phyloP scores from a whole-genome alignment of 352 stramenopile genomes.

The Pythium vanterpoolii region DNA sequence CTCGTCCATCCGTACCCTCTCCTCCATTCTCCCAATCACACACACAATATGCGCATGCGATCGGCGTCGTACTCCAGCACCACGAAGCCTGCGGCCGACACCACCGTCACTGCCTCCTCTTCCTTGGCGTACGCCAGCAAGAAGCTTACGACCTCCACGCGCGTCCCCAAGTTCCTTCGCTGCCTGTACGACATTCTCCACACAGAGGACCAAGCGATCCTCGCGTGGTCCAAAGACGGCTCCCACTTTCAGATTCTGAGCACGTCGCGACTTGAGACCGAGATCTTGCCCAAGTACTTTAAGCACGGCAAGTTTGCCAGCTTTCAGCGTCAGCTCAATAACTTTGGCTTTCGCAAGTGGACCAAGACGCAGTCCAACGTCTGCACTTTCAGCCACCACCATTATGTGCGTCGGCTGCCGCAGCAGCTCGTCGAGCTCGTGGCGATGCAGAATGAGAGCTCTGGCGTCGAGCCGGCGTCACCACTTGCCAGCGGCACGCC shows the following conservation, averaged over 20 bases:
- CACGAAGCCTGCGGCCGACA: neutral
- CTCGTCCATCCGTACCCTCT: neutral
- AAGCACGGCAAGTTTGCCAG: constrained; percentile 93
- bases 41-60: constrained; percentile 27
- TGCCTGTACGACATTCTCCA: constrained; percentile 80
- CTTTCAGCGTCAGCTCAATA: constrained; percentile 92
- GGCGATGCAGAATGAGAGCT: constrained; percentile 20
- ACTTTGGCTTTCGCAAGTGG: constrained; percentile 91
- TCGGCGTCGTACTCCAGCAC: constrained; percentile 19
- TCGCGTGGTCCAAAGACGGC: constrained; percentile 68
- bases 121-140: neutral
- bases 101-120: neutral
- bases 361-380: constrained; percentile 79
- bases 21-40: neutral
- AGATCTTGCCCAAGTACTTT: constrained; percentile 92
- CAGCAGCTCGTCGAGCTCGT: constrained; percentile 57
- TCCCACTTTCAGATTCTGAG: constrained; percentile 70
- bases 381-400: constrained; percentile 75
- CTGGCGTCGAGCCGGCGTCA: neutral
- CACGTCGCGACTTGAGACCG: constrained; percentile 51
- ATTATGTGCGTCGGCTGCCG: constrained; percentile 58
- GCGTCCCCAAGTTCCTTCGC: constrained; percentile 76
- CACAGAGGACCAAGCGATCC: constrained; percentile 59
- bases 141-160: constrained; percentile 24
- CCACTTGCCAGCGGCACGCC: neutral